These are phyloP conservation scores for Linaria vulgaris DNA, from an alignment of 257 asterid species.

Conservation along the genomic window DNA sequence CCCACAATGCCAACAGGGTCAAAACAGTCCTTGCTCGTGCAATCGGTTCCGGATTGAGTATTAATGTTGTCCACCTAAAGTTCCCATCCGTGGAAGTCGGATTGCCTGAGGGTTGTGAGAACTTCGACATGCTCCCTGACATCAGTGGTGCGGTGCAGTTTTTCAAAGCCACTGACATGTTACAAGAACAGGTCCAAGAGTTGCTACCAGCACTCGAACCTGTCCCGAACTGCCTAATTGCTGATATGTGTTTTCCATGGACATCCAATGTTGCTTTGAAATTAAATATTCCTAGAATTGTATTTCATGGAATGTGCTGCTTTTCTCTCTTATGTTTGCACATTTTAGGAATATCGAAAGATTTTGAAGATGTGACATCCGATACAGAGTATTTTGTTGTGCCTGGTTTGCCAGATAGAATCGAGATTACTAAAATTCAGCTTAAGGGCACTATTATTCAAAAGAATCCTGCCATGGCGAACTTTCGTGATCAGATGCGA, in stretches of 20 bases:
- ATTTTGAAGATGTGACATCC: conserved; percentile 19
- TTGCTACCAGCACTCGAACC: conserved; percentile 36
- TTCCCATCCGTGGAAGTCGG: conserved; percentile 46
- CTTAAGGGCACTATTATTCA: conserved; percentile 27
- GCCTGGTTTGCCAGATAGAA: conserved; percentile 45
- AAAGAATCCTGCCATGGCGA: conserved; percentile 7
- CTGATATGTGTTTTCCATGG: conserved; percentile 43
- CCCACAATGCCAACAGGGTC: conserved; percentile 34
- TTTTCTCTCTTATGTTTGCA: conserved; percentile 28
- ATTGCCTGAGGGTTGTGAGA: conserved; percentile 51
- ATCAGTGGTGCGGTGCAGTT: conserved; percentile 22
- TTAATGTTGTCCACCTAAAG: conserved; percentile 29
- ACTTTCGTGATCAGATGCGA: conserved; percentile 11
- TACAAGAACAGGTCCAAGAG: conserved; percentile 38
- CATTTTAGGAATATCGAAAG: neutral
- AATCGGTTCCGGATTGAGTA: conserved; percentile 26
- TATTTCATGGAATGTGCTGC: conserved; percentile 48
- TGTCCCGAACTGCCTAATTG: conserved; percentile 43
- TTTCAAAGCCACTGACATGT: conserved; percentile 35
- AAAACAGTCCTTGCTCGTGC: conserved; percentile 29
- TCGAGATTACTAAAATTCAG: conserved; percentile 47
- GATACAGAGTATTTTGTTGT: conserved; percentile 40
- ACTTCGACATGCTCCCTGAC: conserved; percentile 42
- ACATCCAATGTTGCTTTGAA: conserved; percentile 31
- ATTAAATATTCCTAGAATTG: conserved; percentile 42